Percentiles rank a stretch among this genome's conserved stretches.
phyloP scores from a whole-genome alignment of 225 moss, liverwort and hornwort genomes.

The Pleurozium schreberi region DNA sequence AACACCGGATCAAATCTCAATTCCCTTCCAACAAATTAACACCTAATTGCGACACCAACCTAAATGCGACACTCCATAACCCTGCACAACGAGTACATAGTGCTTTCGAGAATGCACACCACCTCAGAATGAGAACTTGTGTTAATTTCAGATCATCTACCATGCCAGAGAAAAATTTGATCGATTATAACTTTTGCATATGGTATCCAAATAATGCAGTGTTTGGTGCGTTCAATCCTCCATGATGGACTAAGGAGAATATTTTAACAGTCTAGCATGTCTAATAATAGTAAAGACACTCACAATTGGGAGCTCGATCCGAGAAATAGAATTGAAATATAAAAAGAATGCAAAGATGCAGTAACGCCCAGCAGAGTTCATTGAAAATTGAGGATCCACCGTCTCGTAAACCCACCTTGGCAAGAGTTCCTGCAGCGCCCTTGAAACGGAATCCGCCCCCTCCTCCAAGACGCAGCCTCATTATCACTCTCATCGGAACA shows the following conservation, averaged over 20 bases:
- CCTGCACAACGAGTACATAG: not conserved
- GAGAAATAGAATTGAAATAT: no score
- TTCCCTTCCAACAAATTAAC: not conserved
- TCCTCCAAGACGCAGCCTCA: constrained; percentile 19
- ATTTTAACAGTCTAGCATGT: not conserved
- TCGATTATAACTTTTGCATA: not conserved
- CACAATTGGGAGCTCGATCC: not conserved
- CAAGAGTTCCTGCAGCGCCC: not conserved
- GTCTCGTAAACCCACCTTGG: not conserved
- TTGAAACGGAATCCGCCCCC: not conserved
- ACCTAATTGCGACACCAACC: not conserved
- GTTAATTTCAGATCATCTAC: not conserved
- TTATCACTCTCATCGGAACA: constrained; percentile 1
- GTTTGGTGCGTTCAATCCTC: not conserved
- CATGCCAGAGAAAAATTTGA: not conserved
- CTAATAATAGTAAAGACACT: not conserved
- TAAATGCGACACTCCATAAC: not conserved
- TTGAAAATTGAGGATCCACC: not conserved
- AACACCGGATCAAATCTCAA: not conserved
- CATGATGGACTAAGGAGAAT: not conserved
- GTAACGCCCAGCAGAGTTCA: not conserved
- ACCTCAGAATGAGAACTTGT: not conserved
- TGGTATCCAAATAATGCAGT: not conserved
- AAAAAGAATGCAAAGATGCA: not conserved
- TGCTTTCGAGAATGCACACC: not conserved